Conservation (phyloP, 768 basidiomycete genomes). For the Pulveroboletus sp. region DNA sequence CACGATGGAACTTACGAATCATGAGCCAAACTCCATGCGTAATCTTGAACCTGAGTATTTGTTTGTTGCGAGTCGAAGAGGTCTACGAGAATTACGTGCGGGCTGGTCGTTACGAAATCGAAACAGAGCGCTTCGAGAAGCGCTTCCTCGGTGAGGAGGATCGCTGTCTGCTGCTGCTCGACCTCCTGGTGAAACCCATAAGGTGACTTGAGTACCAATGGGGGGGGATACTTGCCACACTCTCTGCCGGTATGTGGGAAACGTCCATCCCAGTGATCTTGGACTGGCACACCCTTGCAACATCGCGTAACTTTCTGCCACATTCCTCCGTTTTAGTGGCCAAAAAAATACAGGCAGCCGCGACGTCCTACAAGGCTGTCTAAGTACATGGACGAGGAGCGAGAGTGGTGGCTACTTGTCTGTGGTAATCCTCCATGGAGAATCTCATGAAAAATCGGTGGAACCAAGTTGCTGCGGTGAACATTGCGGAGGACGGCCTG, state of each 20-base stretch:
- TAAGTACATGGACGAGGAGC: constrained; percentile 8
- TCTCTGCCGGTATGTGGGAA: constrained; percentile 53
- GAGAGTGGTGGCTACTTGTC: constrained; percentile 39
- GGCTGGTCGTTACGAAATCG: constrained; percentile 74
- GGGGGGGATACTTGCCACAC: constrained; percentile 45
- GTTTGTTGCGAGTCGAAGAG: constrained; percentile 56
- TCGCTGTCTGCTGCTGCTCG: constrained; percentile 62
- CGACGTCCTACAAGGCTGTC: constrained; percentile 55
- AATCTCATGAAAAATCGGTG: constrained; percentile 89
- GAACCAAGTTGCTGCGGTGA: constrained; percentile 87
- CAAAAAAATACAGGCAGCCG: constrained; percentile 81
- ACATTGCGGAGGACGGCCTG: constrained; percentile 78
- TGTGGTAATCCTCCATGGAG: constrained; percentile 81
- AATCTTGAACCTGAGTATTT: constrained; percentile 54
- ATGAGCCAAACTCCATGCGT: constrained; percentile 82
- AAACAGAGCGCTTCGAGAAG: constrained; percentile 82
- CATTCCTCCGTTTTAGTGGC: constrained; percentile 93
- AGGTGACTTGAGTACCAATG: not conserved
- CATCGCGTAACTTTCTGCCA: constrained; percentile 80
- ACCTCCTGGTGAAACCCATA: constrained; percentile 53
- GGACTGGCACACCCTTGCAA: constrained; percentile 67
- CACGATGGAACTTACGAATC: constrained; percentile 60
- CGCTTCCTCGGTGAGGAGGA: constrained; percentile 71
- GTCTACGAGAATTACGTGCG: constrained; percentile 71
- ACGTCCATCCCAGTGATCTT: constrained; percentile 59